Conservation (phyloP, 352 stramenopile genomes). For the Phytophthora chlamydospora region DNA sequence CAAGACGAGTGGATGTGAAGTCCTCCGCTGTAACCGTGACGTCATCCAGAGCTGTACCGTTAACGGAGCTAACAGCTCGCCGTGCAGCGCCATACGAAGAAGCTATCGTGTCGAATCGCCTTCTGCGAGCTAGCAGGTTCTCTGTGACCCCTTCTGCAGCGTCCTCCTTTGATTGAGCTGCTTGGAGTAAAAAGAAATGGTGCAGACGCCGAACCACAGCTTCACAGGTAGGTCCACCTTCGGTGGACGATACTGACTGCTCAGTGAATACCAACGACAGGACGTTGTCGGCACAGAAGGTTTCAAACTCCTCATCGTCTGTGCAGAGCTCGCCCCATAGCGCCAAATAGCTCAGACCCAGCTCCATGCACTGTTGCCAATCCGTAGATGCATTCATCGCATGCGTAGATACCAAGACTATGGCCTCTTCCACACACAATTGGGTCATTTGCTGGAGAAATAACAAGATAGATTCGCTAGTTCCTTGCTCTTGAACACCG, state of each 20-base stretch:
- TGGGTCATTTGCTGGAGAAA: constrained; percentile 47
- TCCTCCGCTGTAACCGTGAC: background rate
- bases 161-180: constrained; percentile 30
- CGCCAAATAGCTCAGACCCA: constrained; percentile 56
- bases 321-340: constrained; percentile 38
- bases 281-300: constrained; percentile 50
- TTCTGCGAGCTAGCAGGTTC: constrained; percentile 17
- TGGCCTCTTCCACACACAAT: constrained; percentile 44
- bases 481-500: constrained; percentile 1
- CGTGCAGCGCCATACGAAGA: constrained; percentile 33
- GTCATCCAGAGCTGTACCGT: constrained; percentile 1
- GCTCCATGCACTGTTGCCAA: constrained; percentile 45
- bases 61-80: constrained; percentile 4
- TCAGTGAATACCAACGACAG: constrained; percentile 24
- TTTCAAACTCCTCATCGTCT: constrained; percentile 36
- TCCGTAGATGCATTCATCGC: constrained; percentile 4
- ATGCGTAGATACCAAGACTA: constrained; percentile 6
- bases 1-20: background rate
- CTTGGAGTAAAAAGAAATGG: constrained; percentile 55
- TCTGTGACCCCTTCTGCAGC: constrained; percentile 10
- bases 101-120: constrained; percentile 31
- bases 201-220: constrained; percentile 39
- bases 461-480: constrained; percentile 9
- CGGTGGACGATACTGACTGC: background rate
- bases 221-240: constrained; percentile 14